phyloP scores from a whole-genome alignment of 2,329 filamentous ascomycete species.

The Mycogone perniciosa region DNA sequence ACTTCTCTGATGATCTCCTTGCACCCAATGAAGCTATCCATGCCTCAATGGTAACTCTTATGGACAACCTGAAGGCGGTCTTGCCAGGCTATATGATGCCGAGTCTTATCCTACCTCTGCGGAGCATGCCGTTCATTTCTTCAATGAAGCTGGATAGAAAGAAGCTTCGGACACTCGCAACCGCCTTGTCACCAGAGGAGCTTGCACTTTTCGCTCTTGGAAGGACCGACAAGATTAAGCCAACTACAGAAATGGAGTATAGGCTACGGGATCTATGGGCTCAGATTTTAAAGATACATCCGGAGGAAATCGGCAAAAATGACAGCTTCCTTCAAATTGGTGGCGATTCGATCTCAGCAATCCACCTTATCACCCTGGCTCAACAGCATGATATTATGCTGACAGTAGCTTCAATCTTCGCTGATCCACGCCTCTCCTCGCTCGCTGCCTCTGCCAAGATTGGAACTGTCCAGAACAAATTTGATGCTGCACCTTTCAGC shows the following conservation, averaged over 20 bases:
- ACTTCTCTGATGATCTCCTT: not conserved
- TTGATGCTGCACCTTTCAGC: not conserved
- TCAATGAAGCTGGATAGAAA: constrained; percentile 11
- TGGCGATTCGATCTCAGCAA: constrained; percentile 20
- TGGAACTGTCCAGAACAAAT: not conserved
- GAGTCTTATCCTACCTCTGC: not conserved
- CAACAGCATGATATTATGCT: not conserved
- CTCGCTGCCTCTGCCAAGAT: not conserved
- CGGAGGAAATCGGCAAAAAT: constrained; percentile 12
- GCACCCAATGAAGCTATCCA: constrained; percentile 1
- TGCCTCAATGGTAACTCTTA: not conserved
- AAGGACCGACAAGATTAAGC: constrained; percentile 15
- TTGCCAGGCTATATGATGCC: constrained; percentile 7
- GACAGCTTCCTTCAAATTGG: constrained; percentile 18
- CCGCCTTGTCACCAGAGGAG: not conserved
- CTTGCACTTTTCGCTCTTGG: constrained; percentile 19
- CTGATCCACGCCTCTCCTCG: not conserved
- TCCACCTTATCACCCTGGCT: constrained; percentile 10
- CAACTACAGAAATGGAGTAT: constrained; percentile 15
- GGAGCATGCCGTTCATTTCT: constrained; percentile 1
- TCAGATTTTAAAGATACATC: constrained; percentile 9
- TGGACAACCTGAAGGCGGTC: not conserved
- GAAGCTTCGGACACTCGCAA: constrained; percentile 3
- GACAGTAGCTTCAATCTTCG: not conserved
- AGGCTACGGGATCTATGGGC: constrained; percentile 15